Evolutionary conservation across 2,329 filamentous ascomycete species (phyloP).

Genomic region (Alternaria alternata): DNA sequence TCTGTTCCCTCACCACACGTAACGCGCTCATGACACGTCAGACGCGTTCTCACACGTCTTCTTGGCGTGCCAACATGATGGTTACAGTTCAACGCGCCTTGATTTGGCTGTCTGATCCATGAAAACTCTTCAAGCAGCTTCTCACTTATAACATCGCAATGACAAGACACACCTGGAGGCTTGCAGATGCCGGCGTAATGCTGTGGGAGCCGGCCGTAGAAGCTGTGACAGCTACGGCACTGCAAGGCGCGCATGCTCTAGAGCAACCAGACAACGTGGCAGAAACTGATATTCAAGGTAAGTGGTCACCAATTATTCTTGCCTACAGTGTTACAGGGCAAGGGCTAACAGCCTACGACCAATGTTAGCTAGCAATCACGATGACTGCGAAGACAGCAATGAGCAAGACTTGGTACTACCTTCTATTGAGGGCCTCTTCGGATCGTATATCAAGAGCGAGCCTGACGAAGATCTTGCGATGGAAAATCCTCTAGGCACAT

Average conservation of each 20-base stretch:
- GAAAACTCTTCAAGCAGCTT: background rate
- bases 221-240: background rate
- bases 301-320: background rate
- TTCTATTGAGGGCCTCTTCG: background rate
- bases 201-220: slow-evolving; percentile 6
- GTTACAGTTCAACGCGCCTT: background rate
- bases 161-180: background rate
- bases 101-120: background rate
- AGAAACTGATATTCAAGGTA: background rate
- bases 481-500: background rate
- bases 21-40: slow-evolving; percentile 2
- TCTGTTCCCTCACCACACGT: slow-evolving; percentile 4
- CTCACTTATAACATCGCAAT: background rate
- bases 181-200: background rate
- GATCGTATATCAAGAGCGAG: background rate
- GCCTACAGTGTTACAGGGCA: background rate
- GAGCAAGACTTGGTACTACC: background rate
- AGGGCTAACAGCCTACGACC: background rate
- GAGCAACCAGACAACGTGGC: background rate
- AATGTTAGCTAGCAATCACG: background rate
- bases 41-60: background rate
- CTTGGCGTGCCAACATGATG: background rate
- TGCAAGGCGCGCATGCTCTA: background rate
- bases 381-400: background rate
- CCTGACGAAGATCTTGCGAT: background rate